phyloP scores from a whole-genome alignment of 805 yeast species.

The Ogataea sp. region DNA sequence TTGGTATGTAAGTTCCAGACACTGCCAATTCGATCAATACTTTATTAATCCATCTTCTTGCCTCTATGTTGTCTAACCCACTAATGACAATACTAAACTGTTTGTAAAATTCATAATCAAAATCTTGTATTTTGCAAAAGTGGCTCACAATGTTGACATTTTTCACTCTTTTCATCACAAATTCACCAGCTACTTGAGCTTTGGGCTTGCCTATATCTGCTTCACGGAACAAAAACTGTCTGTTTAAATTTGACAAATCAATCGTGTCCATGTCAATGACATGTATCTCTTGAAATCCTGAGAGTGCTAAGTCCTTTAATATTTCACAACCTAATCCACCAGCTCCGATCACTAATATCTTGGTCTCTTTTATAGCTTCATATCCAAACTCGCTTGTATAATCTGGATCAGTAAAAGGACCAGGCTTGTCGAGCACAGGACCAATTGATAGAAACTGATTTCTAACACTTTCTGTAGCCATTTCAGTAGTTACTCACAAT shows the following conservation, averaged over 20 bases:
- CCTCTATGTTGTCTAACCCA: slow-evolving; percentile 85
- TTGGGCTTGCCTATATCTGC: slow-evolving; percentile 59
- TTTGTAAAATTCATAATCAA: slow-evolving; percentile 51
- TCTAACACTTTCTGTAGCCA: neutral
- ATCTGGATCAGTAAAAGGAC: slow-evolving; percentile 25
- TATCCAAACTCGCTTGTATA: slow-evolving; percentile 17
- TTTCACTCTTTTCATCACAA: slow-evolving; percentile 37
- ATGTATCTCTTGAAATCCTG: slow-evolving; percentile 59
- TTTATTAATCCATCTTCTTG: slow-evolving; percentile 83
- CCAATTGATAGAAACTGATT: neutral
- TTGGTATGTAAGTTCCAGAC: slow-evolving; percentile 44
- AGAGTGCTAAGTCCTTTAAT: slow-evolving; percentile 57
- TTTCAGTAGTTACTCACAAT: too few relatives aligned
- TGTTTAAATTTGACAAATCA: slow-evolving; percentile 65
- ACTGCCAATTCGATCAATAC: slow-evolving; percentile 59
- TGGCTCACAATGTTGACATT: slow-evolving; percentile 41
- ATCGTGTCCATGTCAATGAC: slow-evolving; percentile 81
- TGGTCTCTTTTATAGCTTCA: slow-evolving; percentile 13
- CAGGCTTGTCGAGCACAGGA: slow-evolving; percentile 9
- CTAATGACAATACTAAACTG: slow-evolving; percentile 71
- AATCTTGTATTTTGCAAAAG: slow-evolving; percentile 58
- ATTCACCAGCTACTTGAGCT: slow-evolving; percentile 56
- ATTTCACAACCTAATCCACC: slow-evolving; percentile 85
- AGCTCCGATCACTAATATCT: slow-evolving; percentile 54
- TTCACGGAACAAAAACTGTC: slow-evolving; percentile 64